Conservation (phyloP, 208 protist genomes). For the Novymonas esmeraldas region DNA sequence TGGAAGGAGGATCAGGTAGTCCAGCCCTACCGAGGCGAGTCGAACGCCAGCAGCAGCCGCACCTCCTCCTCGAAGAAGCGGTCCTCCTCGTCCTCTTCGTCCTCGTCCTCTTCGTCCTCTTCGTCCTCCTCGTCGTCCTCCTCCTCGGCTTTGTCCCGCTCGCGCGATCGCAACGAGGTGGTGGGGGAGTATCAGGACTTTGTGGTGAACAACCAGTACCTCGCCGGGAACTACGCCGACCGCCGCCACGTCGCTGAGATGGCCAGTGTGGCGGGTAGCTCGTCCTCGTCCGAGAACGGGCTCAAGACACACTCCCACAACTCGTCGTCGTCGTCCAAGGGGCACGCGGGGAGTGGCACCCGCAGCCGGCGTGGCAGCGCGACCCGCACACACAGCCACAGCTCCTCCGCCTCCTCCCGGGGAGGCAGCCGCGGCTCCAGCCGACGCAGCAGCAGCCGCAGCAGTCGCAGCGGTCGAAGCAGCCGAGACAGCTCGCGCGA, state of each 20-base stretch:
- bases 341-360: slow-evolving; percentile 10
- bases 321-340: slow-evolving; percentile 19
- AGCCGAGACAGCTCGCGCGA: slow-evolving; percentile 23
- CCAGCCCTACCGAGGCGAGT: slow-evolving; percentile 71
- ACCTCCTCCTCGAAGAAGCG: slow-evolving; percentile 26
- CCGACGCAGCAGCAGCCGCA: slow-evolving; percentile 13
- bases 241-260: slow-evolving; percentile 30
- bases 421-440: slow-evolving; percentile 17
- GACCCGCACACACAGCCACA: slow-evolving; percentile 16
- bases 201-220: slow-evolving; percentile 58
- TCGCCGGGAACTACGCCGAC: slow-evolving; percentile 58
- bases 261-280: slow-evolving; percentile 30
- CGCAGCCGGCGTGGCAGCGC: slow-evolving; percentile 28
- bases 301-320: slow-evolving; percentile 3
- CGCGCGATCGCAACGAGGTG: slow-evolving; percentile 6
- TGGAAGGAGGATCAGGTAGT: slow-evolving; percentile 78
- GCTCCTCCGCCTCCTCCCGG: slow-evolving; percentile 9
- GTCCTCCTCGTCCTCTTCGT: slow-evolving; percentile 26
- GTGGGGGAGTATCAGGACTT: slow-evolving; percentile 57
- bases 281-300: slow-evolving; percentile 10
- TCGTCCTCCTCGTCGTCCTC: slow-evolving; percentile 10
- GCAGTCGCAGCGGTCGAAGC: slow-evolving; percentile 15
- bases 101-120: slow-evolving; percentile 23
- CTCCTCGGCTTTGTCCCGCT: slow-evolving; percentile 2
- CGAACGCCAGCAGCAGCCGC: slow-evolving; percentile 26